These are phyloP conservation scores for Phytopythium chamaehyphon DNA, from an alignment of 352 stramenopile species.

Conservation along the genomic window DNA sequence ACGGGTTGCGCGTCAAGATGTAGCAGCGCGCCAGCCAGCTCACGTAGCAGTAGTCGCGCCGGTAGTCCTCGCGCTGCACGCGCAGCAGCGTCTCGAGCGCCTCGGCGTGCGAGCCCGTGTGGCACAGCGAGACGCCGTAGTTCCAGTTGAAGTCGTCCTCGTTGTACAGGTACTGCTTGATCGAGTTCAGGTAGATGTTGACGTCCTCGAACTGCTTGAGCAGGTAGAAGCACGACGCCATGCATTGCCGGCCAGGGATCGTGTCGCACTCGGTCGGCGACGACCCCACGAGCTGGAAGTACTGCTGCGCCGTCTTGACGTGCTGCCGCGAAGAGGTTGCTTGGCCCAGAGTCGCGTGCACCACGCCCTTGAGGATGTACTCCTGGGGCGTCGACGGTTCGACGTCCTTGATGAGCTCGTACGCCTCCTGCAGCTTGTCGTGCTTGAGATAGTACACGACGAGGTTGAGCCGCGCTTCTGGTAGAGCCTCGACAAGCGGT, in stretches of 20 bases:
- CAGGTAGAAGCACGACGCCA: slow-evolving; percentile 97
- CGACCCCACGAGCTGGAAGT: slow-evolving; percentile 92
- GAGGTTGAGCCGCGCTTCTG: slow-evolving; percentile 95
- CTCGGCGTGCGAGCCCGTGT: slow-evolving; percentile 91
- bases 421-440: slow-evolving; percentile 91
- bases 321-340: slow-evolving; percentile 86
- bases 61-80: slow-evolving; percentile 91
- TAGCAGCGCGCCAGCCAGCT: slow-evolving; percentile 90
- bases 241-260: slow-evolving; percentile 95
- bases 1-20: slow-evolving; percentile 94
- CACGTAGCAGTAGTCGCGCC: slow-evolving; percentile 92
- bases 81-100: slow-evolving; percentile 91
- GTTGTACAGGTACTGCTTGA: slow-evolving; percentile 96
- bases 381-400: slow-evolving; percentile 92
- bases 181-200: slow-evolving; percentile 96
- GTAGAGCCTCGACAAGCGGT: slow-evolving; percentile 89
- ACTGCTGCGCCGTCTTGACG: slow-evolving; percentile 92
- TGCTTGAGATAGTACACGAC: slow-evolving; percentile 93
- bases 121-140: slow-evolving; percentile 91
- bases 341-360: slow-evolving; percentile 91
- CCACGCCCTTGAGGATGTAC: slow-evolving; percentile 89
- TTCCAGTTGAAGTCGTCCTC: slow-evolving; percentile 99
- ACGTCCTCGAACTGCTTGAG: slow-evolving; percentile 96
- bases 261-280: slow-evolving; percentile 95
- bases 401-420: slow-evolving; percentile 94